Evolutionary conservation across 495 filamentous ascomycete genomes (phyloP), one percentile per base, ranked within the genome.

Genomic region (Penicillium daleae): DNA sequence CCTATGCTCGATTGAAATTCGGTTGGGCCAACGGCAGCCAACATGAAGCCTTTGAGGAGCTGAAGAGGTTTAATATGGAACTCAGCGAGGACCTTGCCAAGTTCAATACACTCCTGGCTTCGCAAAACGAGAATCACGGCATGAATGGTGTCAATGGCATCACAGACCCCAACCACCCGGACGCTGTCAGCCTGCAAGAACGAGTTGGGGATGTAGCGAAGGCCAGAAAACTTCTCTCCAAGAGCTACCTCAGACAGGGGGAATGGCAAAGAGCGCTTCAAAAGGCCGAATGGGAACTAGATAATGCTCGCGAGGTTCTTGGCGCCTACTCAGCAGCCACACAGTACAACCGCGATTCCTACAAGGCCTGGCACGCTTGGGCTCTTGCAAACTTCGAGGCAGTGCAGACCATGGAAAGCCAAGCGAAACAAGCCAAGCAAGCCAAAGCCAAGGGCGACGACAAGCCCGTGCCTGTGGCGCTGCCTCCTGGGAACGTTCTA

Each of bases 301-400:
- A 90, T 15, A 87, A 91, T 69, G 79, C 83, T 32, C 78, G 77
- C 19, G 80, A 81, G 26, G 90, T 98, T 49, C 83, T 99, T 22
- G 81, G 85, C 37, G 92, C 95, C 8, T 99, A 97, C 75, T 85
- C 87, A 19, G 90, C 92, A 52, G 95, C 95, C 8, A 98, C 95
- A 0, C 86, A 90, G 26, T 97, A 96, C 76, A 91, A 98, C 65
- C 87, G 89, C 49, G 87, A 89, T 57, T 99, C 93, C 83, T 98
- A 99, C 77, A 99, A 98, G 76, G 95, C 95, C 21, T 99, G 95
- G 95, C 95, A 99, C 73, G 88, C 95, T 4, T 99, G 96, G 95
- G 95, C 95, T n/a, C 78, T 98, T 44, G 95, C 96, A 19, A 99
- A 99, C 73, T 99, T 98, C 69, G 94, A 99, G 74, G 93, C 98